Evolutionary conservation across 495 filamentous ascomycete genomes (phyloP), one percentile per base, ranked within the genome.

Genomic region (Daldinia caldariorum): DNA sequence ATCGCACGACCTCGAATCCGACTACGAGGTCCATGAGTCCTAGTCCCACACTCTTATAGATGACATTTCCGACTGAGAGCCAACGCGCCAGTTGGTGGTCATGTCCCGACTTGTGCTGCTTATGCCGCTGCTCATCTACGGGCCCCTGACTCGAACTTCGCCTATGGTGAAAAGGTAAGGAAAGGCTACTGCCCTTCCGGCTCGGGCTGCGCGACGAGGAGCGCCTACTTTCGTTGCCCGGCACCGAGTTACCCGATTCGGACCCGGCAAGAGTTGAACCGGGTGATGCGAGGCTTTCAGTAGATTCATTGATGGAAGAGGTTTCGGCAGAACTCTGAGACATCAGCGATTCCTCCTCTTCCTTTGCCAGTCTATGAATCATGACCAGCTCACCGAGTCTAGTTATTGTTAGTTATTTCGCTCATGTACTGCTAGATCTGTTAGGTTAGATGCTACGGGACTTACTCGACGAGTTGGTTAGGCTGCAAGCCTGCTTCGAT

Each of bases 1-100:
- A 74, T 71, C 82, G 82, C 20, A 97, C 84, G 65, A 99, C 62
- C 75, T 94, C 90, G 58, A 85, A 85, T 12, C 93, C 94, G 32
- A 93, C 87, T 13, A 87, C 85, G 34, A 95, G 77, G 77, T 95
- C 92, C 92, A 95, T 94, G 69, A 94, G 70, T 0, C 91, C 92
- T 49, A 94, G 69, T 1, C 92, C 92, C 8, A 95, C 92, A 71
- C 87, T 89, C 82, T 94, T 94, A 74, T 92, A 95, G 22, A 95
- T 88, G 37, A 97, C 92, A 79, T 96, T 97, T 1, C 94, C 94
- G 22, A 79, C 84, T 60, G 89, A 82, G 64, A 97, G 77, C 92
- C 93, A 95, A 20, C 88, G 83, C 55, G 83, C 81, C 76, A 93
- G 73, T 22, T 86, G 85, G 39, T 87, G 81, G 47, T 90, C 84